These are phyloP conservation scores for Davidsoniella australis DNA, from an alignment of 2,329 filamentous ascomycete genomes.

Conservation along the genomic window DNA sequence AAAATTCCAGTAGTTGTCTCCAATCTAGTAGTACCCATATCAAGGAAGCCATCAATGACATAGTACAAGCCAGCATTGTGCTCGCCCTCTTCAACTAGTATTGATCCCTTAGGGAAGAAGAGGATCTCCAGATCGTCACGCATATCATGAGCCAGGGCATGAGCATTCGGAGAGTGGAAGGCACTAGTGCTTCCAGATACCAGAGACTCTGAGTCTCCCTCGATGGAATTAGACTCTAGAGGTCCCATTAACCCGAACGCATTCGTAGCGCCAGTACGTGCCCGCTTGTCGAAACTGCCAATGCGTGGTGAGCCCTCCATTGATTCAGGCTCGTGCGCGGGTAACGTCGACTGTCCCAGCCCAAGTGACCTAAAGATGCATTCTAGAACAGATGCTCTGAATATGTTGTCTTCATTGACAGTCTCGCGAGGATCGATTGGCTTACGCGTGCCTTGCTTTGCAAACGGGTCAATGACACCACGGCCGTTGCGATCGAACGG, in stretches of 20 bases:
- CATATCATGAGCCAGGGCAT: constrained; percentile 59
- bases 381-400: constrained; percentile 77
- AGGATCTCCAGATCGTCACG: constrained; percentile 92
- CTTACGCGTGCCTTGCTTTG: constrained; percentile 11
- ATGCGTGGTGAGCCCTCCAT: constrained; percentile 73
- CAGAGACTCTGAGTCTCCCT: constrained; percentile 77
- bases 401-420: constrained; percentile 72
- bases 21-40: constrained; percentile 35
- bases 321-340: constrained; percentile 52
- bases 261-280: constrained; percentile 31
- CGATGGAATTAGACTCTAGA: constrained; percentile 50
- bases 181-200: constrained; percentile 52
- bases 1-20: constrained; percentile 8
- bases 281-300: constrained; percentile 20
- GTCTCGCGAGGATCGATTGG: constrained; percentile 58
- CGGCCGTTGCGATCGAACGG: constrained; percentile 3
- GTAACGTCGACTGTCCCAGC: constrained; percentile 49
- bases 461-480: constrained; percentile 11
- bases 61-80: constrained; percentile 95
- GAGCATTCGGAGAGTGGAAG: constrained; percentile 43
- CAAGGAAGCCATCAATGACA: constrained; percentile 89
- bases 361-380: constrained; percentile 94
- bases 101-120: constrained; percentile 85
- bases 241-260: constrained; percentile 85
- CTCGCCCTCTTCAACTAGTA: constrained; percentile 91